Base-by-base conservation (phyloP, 2,329 filamentous ascomycete genomes). In the Aspergillus brasiliensis region DNA sequence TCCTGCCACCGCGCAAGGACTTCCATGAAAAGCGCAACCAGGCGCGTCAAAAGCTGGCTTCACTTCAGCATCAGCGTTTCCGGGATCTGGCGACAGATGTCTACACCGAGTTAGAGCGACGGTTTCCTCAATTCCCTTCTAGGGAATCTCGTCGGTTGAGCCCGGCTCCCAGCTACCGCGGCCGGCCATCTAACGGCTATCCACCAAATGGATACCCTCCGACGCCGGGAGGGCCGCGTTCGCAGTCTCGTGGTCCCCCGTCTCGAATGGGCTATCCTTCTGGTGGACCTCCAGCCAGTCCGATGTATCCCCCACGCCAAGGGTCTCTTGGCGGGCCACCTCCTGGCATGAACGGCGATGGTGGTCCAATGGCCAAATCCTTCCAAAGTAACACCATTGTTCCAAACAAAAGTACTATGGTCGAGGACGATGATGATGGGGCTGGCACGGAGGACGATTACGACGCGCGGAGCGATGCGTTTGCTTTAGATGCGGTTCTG, bases 21-120 rank as follows among this genome's bases (percentile, higher is more conserved):
- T 98, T 98, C 77, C 95, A 99, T 76, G 92, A 93, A 2, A 99
- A 98, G 78, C 89, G 95, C 64, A 99, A 99, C 73, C 93, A 98
- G 75, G 95, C 95, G n/a, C 87, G 95, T 42, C 92, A 97, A 77
- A 96, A 96, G 75, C 85, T 99, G 19, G 94, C 92, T 0, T 96
- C 93, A 0, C 85, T 99, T 13, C 92, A 92, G 3, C 88, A 90
- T 21, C 88, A 91, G 25, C 85, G 94, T 59, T 99, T 99, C 73
- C 86, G 91, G 67, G 93, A 98, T 71, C 83, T 99, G 6, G 94
- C 92, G 8, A 97, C 92, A 44, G 95, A 99, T 77, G 94, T 99
- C 17, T 98, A 95, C 73, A 96, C 91, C 77, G 95, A 99, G 75
- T 81, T 98, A 62, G 95, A 98, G 76, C 85, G 95, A 64, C 84